A percentile compares a stretch with the other conserved stretches of the same genome.
These are phyloP conservation scores for Colletotrichum musicola DNA, from an alignment of 2,329 filamentous ascomycete species.

Conservation along the genomic window DNA sequence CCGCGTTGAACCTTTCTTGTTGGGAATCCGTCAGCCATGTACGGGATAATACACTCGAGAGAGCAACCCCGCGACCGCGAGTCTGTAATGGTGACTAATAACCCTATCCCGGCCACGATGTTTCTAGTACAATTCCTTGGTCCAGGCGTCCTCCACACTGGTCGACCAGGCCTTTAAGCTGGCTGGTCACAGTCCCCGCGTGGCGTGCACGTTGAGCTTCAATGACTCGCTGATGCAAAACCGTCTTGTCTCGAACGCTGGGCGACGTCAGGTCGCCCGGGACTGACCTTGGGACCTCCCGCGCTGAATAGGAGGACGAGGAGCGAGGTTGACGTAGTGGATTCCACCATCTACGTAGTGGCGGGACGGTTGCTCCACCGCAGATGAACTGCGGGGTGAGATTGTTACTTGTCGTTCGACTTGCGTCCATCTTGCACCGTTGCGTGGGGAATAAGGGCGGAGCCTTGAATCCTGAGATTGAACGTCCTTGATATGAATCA, in stretches of 20 bases:
- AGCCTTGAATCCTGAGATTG: not conserved
- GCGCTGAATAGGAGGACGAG: conserved; percentile 8
- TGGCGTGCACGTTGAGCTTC: not conserved
- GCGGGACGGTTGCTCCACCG: conserved; percentile 25
- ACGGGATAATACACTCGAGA: not conserved
- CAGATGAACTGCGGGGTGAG: conserved; percentile 25
- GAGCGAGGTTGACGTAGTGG: conserved; percentile 28
- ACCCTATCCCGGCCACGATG: not conserved
- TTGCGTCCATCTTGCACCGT: conserved; percentile 13
- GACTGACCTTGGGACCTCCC: conserved; percentile 3
- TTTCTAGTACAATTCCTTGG: conserved; percentile 2
- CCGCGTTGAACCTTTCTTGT: conserved; percentile 2
- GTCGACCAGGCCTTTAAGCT: too few relatives aligned
- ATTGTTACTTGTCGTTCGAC: conserved; percentile 13
- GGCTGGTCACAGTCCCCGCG: not conserved
- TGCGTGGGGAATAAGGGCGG: conserved; percentile 14
- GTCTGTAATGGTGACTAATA: not conserved
- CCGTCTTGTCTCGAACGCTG: conserved; percentile 25
- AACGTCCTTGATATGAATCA: not conserved
- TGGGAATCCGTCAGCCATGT: conserved; percentile 11
- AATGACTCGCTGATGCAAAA: conserved; percentile 30
- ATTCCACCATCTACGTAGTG: conserved; percentile 30
- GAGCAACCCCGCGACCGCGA: not conserved
- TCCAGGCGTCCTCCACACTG: not conserved
- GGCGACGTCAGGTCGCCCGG: conserved; percentile 18